Conservation (phyloP, 306 rosid genomes). For the Lathyrus sativus region DNA sequence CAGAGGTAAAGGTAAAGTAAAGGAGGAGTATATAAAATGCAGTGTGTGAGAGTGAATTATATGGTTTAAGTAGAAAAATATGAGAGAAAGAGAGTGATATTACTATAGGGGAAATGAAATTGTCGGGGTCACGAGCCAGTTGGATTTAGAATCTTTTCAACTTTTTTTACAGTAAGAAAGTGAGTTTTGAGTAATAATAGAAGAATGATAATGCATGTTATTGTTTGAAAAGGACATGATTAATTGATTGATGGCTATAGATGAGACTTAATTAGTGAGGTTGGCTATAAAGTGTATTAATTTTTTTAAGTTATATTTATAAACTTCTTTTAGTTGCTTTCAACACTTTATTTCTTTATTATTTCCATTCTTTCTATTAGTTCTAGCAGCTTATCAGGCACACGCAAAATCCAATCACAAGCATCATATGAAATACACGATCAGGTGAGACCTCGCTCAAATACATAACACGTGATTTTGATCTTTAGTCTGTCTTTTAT, state of each 20-base stretch:
- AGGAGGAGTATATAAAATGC: slow-evolving; percentile 6
- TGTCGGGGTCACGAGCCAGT: slow-evolving; percentile 51
- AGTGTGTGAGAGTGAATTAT: slow-evolving; percentile 31
- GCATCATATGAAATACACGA: too few species aligned
- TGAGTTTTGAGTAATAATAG: slow-evolving; percentile 40
- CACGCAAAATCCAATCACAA: too few species aligned
- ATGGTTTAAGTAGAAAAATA: slow-evolving; percentile 37
- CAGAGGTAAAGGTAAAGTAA: not conserved
- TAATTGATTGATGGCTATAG: slow-evolving; percentile 1
- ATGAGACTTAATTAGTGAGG: slow-evolving; percentile 11
- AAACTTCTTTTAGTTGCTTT: too few species aligned
- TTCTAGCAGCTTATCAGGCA: too few species aligned
- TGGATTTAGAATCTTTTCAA: slow-evolving; percentile 41
- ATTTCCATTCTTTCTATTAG: too few species aligned
- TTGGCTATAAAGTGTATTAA: not conserved
- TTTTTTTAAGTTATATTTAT: too few species aligned
- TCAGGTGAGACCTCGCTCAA: too few species aligned
- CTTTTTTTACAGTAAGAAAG: slow-evolving; percentile 38
- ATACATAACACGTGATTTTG: too few species aligned
- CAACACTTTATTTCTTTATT: too few species aligned
- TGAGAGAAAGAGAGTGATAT: not conserved
- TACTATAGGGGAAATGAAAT: slow-evolving; percentile 25
- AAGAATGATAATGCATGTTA: slow-evolving; percentile 31
- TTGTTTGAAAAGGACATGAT: slow-evolving; percentile 40
- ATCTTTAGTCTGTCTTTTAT: too few species aligned